Base-by-base conservation (phyloP, 177 flowering plant species). In the Tripterygium wilfordii region DNA sequence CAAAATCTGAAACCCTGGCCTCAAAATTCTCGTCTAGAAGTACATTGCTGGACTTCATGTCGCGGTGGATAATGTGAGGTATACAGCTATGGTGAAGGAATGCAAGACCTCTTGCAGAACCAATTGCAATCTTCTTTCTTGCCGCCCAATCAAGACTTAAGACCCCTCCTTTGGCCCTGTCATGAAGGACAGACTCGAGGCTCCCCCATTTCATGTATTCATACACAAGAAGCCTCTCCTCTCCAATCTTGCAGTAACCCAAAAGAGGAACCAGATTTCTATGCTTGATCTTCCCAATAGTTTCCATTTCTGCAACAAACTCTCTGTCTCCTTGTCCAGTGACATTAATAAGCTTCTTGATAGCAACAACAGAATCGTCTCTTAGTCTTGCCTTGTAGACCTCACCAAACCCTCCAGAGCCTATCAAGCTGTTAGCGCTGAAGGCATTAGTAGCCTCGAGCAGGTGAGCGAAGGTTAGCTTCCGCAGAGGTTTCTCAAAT, bases 11-110 rank as follows among this genome's bases (percentile, higher is more conserved):
- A 2, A 88, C 96, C 36, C 96, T 58, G 0, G 97, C 96, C 57
- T 84, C 95, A 23, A 85, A 65, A 24, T 80, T 74, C 30, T 82
- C 86, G 43, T 85, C 95, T 3, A 85, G 62, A 25, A 83, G 82
- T 41, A 85, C 90, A 59, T 85, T 85, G 71, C 95, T 85, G 1
- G 87, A 82, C 51, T 89, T 89, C 97, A 89, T 87, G 60, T 89
- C 97, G 14, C 95, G 68, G 59, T 89, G 97, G 32, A 90, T 87
- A 33, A 90, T 87, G 61, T 84, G 95, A 44, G 97, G 96, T 48
- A 84, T 75, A 81, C 96, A 84, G 50, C 86, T 87, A 33, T 90
- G 97, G 68, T 90, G 97, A 59, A 90, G 95, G 59, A 87, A 90
- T 21, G 95, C 97, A 17, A 90, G 82, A 16, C 96, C 97, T 60